Percentiles rank a stretch among this genome's conserved stretches.
Evolutionary conservation across 345 rosid genomes (phyloP).

Genomic region (Pistacia atlantica): DNA sequence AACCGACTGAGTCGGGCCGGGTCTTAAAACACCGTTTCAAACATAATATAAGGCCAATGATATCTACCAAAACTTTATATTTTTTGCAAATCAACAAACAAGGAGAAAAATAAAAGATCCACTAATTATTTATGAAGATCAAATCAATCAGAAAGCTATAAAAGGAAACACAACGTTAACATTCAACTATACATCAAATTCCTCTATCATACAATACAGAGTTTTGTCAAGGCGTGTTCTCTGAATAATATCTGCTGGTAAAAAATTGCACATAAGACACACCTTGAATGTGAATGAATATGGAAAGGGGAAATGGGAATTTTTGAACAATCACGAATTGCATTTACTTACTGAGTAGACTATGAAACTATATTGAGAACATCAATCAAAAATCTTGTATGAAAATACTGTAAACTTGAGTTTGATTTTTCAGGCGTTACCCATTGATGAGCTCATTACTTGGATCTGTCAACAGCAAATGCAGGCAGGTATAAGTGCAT

Average conservation of each 20-base stretch:
- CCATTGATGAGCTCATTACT: conserved; percentile 43
- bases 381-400: background rate
- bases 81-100: too few relatives aligned
- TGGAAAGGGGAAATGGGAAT: background rate
- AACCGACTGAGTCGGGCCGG: too few relatives aligned
- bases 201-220: conserved; percentile 20
- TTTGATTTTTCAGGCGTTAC: conserved; percentile 18
- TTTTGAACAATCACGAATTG: conserved; percentile 12
- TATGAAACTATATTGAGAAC: conserved; percentile 18
- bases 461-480: conserved; percentile 54
- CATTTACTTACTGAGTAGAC: conserved; percentile 16
- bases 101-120: too few relatives aligned
- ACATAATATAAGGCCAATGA: too few relatives aligned
- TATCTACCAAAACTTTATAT: too few relatives aligned
- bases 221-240: conserved; percentile 9
- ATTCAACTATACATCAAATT: conserved; percentile 34
- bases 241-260: background rate
- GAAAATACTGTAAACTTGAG: conserved; percentile 1
- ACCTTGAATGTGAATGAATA: background rate
- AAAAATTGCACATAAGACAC: conserved; percentile 2
- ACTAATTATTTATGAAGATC: conserved; percentile 1
- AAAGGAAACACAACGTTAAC: background rate
- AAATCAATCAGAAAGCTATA: conserved; percentile 10
- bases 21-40: too few relatives aligned
- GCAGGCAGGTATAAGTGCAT: conserved; percentile 9